Conservation (phyloP, 495 filamentous ascomycete species). For the Hypoxylon fuscum region DNA sequence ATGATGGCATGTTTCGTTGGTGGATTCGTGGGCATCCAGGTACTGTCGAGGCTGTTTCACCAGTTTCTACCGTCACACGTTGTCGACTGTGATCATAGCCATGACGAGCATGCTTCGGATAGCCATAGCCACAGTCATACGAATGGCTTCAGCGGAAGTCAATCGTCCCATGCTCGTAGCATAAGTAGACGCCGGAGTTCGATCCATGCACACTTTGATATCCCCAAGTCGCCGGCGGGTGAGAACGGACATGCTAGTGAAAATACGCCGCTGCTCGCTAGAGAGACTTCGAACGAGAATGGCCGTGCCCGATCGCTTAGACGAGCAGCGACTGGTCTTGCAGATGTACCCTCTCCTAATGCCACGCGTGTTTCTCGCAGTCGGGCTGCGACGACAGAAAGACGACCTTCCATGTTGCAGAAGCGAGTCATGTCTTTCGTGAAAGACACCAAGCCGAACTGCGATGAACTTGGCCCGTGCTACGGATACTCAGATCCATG, state of each 20-base stretch:
- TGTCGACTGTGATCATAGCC: constrained; percentile 89
- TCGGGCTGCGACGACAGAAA: constrained; percentile 35
- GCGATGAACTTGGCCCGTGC: constrained; percentile 79
- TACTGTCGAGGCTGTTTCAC: constrained; percentile 82
- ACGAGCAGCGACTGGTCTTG: constrained; percentile 36
- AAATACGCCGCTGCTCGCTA: constrained; percentile 48
- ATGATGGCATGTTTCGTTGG: constrained; percentile 80
- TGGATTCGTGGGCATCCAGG: constrained; percentile 85
- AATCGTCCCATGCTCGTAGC: constrained; percentile 39
- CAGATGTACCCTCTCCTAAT: constrained; percentile 9
- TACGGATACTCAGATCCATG: constrained; percentile 88
- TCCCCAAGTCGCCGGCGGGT: constrained; percentile 12
- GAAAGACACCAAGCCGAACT: constrained; percentile 71
- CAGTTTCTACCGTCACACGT: constrained; percentile 88
- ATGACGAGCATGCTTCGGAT: constrained; percentile 62
- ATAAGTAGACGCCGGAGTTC: constrained; percentile 16
- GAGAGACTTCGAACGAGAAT: constrained; percentile 20
- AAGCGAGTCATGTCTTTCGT: constrained; percentile 70
- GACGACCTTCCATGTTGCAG: constrained; percentile 57
- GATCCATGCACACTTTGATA: constrained; percentile 15
- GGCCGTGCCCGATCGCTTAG: constrained; percentile 10
- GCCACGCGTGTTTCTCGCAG: constrained; percentile 10
- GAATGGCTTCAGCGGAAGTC: constrained; percentile 40
- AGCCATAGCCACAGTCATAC: constrained; percentile 39
- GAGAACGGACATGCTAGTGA: constrained; percentile 44